phyloP scores from a whole-genome alignment of 2,329 filamentous ascomycete genomes.

The Arthrinium phaeospermum region DNA sequence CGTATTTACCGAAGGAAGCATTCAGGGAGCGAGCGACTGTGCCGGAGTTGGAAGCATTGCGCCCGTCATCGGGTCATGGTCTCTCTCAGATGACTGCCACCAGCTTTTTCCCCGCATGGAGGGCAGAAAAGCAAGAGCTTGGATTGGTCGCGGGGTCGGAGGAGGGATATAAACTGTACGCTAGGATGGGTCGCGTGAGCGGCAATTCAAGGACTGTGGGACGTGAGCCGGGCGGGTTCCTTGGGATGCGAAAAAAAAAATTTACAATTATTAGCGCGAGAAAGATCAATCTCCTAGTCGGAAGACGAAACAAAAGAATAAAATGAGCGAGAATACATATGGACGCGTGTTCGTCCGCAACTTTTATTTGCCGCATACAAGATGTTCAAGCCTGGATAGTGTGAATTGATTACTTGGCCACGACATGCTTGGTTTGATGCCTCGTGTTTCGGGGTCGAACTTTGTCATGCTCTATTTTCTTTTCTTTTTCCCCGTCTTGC shows the following conservation, averaged over 20 bases:
- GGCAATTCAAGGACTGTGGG: background rate
- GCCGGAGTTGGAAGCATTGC: background rate
- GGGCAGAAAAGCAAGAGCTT: background rate
- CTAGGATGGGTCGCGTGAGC: background rate
- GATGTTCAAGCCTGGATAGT: no score
- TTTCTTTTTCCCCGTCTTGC: no score
- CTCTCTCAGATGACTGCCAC: background rate
- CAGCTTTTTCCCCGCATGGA: background rate
- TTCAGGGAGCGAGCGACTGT: background rate
- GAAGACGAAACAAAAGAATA: background rate
- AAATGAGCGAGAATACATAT: background rate
- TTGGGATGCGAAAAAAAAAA: background rate
- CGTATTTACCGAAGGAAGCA: background rate
- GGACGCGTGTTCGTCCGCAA: no score
- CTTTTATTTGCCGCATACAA: background rate
- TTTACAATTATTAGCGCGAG: background rate
- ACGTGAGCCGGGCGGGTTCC: background rate
- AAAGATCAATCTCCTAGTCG: background rate
- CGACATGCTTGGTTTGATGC: no score
- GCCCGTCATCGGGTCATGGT: background rate
- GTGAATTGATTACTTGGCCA: no score
- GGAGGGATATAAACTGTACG: background rate
- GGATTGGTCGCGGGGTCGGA: background rate
- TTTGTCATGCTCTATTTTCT: no score
- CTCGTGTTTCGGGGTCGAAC: no score